Conservation (phyloP, 441 rosid genomes). For the Adansonia madagascariensis region DNA sequence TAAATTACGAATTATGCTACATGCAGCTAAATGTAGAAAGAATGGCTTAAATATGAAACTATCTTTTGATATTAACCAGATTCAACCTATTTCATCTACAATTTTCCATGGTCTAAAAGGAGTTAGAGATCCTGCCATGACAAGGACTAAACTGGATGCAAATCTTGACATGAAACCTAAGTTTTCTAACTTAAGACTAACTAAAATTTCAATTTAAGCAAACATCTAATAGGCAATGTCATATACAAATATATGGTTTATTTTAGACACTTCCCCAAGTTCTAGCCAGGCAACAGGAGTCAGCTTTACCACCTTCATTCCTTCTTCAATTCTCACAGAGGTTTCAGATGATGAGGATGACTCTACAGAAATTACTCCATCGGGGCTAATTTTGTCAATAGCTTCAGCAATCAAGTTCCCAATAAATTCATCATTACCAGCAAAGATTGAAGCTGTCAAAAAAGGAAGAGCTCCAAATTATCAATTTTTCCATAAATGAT, state of each 20-base stretch:
- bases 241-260: background rate
- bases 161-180: background rate
- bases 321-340: slow-evolving; percentile 75
- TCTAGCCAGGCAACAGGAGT: slow-evolving; percentile 20
- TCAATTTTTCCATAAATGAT: slow-evolving; percentile 11
- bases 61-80: background rate
- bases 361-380: slow-evolving; percentile 80
- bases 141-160: slow-evolving; percentile 3
- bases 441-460: slow-evolving; percentile 74
- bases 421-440: slow-evolving; percentile 80
- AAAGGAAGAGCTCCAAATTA: slow-evolving; percentile 28
- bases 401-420: slow-evolving; percentile 76
- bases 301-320: slow-evolving; percentile 67
- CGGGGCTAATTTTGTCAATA: slow-evolving; percentile 74
- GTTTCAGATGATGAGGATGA: slow-evolving; percentile 78
- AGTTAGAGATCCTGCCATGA: background rate
- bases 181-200: slow-evolving; percentile 12
- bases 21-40: background rate
- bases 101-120: background rate
- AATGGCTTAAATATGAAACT: background rate
- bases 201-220: slow-evolving; percentile 6
- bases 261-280: background rate
- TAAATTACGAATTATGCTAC: background rate
- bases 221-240: background rate
- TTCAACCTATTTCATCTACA: background rate